phyloP scores from a whole-genome alignment of 164 flowering plant genomes.

The Chimonanthus salicifolius region DNA sequence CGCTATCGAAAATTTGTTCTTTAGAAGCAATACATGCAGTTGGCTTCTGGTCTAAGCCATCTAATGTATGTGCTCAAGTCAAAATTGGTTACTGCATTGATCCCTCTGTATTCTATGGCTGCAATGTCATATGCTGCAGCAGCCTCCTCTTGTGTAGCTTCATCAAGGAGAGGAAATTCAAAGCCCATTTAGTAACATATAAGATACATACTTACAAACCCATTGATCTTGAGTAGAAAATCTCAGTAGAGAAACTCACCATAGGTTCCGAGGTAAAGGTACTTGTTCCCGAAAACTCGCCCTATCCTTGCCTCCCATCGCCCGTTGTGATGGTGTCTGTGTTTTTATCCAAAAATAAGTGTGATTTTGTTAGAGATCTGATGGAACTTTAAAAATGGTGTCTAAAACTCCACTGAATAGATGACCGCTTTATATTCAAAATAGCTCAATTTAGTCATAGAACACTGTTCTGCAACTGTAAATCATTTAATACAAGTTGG shows the following conservation, averaged over 20 bases:
- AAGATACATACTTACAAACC: not conserved
- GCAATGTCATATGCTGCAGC: conserved; percentile 73
- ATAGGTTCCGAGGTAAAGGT: conserved; percentile 65
- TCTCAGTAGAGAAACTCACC: conserved; percentile 20
- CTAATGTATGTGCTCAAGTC: conserved; percentile 60
- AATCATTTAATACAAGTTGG: too few species aligned
- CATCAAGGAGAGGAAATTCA: not conserved
- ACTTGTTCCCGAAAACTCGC: conserved; percentile 71
- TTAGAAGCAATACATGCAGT: conserved; percentile 18
- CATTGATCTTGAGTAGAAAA: too few species aligned
- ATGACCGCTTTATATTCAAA: too few species aligned
- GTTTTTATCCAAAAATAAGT: conserved; percentile 1
- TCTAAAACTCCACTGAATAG: too few species aligned
- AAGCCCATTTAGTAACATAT: not conserved
- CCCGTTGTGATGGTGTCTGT: conserved; percentile 66
- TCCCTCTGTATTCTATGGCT: conserved; percentile 66
- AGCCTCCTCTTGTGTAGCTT: conserved; percentile 80
- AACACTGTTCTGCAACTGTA: too few species aligned
- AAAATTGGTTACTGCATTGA: conserved; percentile 66
- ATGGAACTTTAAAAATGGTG: too few species aligned
- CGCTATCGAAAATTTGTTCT: conserved; percentile 19
- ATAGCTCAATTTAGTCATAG: too few species aligned
- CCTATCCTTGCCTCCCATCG: conserved; percentile 85
- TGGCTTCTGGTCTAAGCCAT: conserved; percentile 54
- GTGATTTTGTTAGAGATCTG: too few species aligned